phyloP scores from a whole-genome alignment of 1,284 basidiomycete genomes.

The Taiwanofungus camphoratus region DNA sequence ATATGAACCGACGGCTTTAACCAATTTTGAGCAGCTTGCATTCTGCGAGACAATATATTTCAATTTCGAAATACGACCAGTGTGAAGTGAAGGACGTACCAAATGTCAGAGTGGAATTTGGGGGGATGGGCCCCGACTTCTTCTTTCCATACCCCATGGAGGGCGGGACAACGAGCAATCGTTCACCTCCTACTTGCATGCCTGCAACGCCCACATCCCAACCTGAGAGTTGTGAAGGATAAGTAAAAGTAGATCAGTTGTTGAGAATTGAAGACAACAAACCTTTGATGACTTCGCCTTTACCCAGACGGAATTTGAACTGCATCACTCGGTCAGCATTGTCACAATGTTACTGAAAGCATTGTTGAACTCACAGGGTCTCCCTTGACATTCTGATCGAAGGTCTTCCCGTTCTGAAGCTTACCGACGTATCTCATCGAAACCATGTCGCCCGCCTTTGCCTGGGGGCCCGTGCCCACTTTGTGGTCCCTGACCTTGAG shows the following conservation, averaged over 20 bases:
- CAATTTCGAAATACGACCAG: too few relatives aligned
- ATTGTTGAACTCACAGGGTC: conserved; percentile 58
- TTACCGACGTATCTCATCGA: conserved; percentile 91
- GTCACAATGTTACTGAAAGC: conserved; percentile 5
- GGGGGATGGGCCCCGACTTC: conserved; percentile 48
- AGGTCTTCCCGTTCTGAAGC: conserved; percentile 78
- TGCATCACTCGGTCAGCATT: conserved; percentile 22
- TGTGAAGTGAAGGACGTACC: conserved; percentile 41
- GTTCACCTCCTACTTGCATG: conserved; percentile 90
- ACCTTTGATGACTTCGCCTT: conserved; percentile 91
- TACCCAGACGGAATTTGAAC: conserved; percentile 85
- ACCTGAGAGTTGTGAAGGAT: conserved; percentile 29
- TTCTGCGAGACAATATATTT: too few relatives aligned
- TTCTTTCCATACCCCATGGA: conserved; percentile 66
- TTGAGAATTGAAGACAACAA: conserved; percentile 9
- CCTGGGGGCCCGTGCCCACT: conserved; percentile 74
- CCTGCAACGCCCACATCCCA: conserved; percentile 93
- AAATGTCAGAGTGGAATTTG: conserved; percentile 67
- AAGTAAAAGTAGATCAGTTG: not conserved
- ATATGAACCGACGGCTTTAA: conserved; percentile 11
- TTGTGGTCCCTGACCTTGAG: conserved; percentile 78
- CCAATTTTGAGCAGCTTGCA: too few relatives aligned
- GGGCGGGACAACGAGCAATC: conserved; percentile 75
- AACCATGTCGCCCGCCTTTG: conserved; percentile 82
- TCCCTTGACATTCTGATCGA: conserved; percentile 87